These are phyloP conservation scores for Gracilaria domingensis DNA, from an alignment of 23 red algal species.

Conservation along the genomic window DNA sequence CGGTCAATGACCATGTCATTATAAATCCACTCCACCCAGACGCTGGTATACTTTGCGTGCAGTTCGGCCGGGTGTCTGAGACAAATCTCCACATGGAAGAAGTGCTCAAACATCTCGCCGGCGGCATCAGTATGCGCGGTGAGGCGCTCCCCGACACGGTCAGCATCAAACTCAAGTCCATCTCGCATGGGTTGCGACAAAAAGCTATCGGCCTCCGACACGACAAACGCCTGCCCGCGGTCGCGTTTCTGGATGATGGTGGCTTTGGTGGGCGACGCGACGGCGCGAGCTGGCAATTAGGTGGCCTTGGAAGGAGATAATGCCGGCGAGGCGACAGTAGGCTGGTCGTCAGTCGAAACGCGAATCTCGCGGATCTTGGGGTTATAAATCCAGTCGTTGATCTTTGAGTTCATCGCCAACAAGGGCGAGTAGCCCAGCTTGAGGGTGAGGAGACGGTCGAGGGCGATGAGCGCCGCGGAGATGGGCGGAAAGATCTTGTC, in stretches of 20 bases:
- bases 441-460: constrained; percentile 38
- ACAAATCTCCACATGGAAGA: constrained; percentile 67
- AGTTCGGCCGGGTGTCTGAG: constrained; percentile 62
- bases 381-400: constrained; percentile 81
- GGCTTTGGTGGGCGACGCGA: background rate
- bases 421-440: constrained; percentile 71
- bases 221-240: constrained; percentile 45
- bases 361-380: constrained; percentile 63
- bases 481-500: constrained; percentile 68
- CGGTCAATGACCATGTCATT: constrained; percentile 77
- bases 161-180: constrained; percentile 51
- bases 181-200: background rate
- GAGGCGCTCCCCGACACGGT: constrained; percentile 19
- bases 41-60: constrained; percentile 74
- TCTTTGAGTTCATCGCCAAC: constrained; percentile 68
- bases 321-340: background rate
- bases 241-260: constrained; percentile 30
- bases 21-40: constrained; percentile 86
- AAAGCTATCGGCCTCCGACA: constrained; percentile 18
- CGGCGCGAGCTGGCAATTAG: too few relatives aligned
- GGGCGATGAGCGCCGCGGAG: constrained; percentile 11
- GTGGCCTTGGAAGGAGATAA: background rate
- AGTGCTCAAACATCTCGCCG: constrained; percentile 80
- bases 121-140: background rate
- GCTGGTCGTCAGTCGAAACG: background rate